Percentiles rank a stretch among this genome's conserved stretches.
phyloP scores from a whole-genome alignment of 2,329 filamentous ascomycete genomes.

The Colletotrichum chrysophilum region DNA sequence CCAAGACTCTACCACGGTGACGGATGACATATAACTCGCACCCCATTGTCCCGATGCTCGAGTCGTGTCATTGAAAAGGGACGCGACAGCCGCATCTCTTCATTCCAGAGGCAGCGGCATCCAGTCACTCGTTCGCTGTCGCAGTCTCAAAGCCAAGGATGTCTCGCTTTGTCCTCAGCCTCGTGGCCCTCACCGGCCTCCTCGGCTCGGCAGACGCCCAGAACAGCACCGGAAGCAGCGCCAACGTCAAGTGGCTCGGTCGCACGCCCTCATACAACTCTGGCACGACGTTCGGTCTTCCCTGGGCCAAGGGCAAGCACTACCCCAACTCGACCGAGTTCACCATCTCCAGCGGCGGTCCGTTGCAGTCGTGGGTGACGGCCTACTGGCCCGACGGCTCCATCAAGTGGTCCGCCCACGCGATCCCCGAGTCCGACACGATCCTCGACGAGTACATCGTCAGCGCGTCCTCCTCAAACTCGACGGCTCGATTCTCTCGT shows the following conservation, averaged over 20 bases:
- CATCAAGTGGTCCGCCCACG: conserved; percentile 66
- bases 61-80: background rate
- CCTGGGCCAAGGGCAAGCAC: conserved; percentile 46
- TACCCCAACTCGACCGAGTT: conserved; percentile 40
- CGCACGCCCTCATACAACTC: conserved; percentile 35
- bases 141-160: background rate
- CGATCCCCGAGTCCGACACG: conserved; percentile 47
- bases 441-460: conserved; percentile 47
- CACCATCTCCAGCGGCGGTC: conserved; percentile 29
- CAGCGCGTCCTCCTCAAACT: conserved; percentile 24
- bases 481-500: conserved; percentile 24
- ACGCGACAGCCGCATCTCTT: background rate
- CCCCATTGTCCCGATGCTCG: background rate
- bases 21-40: background rate
- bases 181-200: conserved; percentile 17
- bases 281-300: conserved; percentile 49
- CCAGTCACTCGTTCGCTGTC: background rate
- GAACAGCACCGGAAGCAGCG: conserved; percentile 11
- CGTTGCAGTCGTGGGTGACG: conserved; percentile 58
- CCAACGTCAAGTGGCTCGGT: conserved; percentile 44
- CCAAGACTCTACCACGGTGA: background rate
- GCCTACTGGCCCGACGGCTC: conserved; percentile 66
- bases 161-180: conserved; percentile 11
- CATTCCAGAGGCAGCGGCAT: background rate
- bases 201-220: conserved; percentile 11